A percentile compares a stretch with the other conserved stretches of the same genome.
phyloP scores from a whole-genome alignment of 116 monocot species.

The Cymodocea nodosa region DNA sequence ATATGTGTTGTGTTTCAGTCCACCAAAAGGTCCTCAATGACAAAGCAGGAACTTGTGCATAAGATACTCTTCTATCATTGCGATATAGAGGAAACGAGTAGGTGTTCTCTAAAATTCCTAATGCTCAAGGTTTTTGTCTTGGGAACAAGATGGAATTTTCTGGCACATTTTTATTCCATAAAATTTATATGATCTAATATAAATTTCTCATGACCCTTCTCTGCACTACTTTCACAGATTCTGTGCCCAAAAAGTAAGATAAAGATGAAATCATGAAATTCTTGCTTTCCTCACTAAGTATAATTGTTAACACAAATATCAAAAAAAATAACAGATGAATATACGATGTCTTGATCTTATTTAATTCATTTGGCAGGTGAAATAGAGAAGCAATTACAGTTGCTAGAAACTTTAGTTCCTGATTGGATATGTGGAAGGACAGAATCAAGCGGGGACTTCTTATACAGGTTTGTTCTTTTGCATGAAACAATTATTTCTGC shows the following conservation, averaged over 20 bases:
- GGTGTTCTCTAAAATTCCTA: background rate
- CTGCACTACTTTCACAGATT: no score
- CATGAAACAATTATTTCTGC: no score
- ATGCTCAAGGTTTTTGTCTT: no score
- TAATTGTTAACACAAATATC: no score
- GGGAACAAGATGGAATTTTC: no score
- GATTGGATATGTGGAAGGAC: constrained; percentile 56
- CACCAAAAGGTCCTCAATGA: constrained; percentile 32
- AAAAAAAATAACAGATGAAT: no score
- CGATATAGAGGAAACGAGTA: constrained; percentile 71
- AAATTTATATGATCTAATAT: no score
- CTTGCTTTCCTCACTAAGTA: no score
- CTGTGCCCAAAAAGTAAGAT: no score
- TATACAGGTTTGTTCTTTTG: constrained; percentile 41
- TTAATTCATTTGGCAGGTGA: constrained; percentile 35
- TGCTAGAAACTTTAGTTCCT: constrained; percentile 62
- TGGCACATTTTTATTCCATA: no score
- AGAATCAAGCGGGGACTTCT: constrained; percentile 35
- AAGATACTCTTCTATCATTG: constrained; percentile 67
- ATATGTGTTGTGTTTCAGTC: constrained; percentile 37
- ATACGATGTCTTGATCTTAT: background rate
- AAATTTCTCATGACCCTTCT: no score
- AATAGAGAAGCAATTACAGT: constrained; percentile 55
- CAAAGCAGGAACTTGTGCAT: constrained; percentile 84
- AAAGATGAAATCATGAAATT: no score